Base-by-base conservation (phyloP, 768 basidiomycete species). In the Rhizopogon vesiculosus region DNA sequence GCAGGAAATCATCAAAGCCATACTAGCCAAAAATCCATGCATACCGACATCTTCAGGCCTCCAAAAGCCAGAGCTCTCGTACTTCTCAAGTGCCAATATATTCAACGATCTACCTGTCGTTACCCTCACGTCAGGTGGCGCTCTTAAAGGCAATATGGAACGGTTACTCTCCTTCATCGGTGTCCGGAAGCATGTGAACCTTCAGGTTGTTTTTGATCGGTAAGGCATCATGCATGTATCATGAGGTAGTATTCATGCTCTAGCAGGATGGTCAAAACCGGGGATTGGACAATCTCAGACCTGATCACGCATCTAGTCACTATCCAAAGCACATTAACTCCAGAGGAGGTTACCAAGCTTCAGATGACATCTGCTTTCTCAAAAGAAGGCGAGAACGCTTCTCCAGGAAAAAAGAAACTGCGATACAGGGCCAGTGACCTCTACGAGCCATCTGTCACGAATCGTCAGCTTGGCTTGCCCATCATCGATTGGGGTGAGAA, bases 161-260 rank as follows among this genome's bases (percentile, higher is more conserved):
- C 86, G 82, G 59, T 68, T 92, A 3, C 70, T 93, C 6, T 74
- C 81, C 29, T 80, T 78, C 2, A 72, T 98, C 0, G 96, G 93
- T 10, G 91, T 98, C 10, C 82, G 93, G 16, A 91, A 85, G 66
- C 93, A 95, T 59, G 93, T 98, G 7, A 91, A 98, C 57, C 76
- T 98, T 2, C 94, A 98, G 67, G 75, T 97, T 3, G 80, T 99
- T n/a, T 99, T 99, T 66, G 83, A 88, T 53, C 79, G 94, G 86
- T 90, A 52, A 48, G 76, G 61, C 2, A 9, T 42, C 9, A 38
- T 7, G 6, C 8, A 38, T 38, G 16, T 49, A 49, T 25, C 22
- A 25, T 5, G 5, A 12, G 16, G 9, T 44, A n/a, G 7, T 28
- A 31, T 19, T 38, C 25, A 45, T 18, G 18, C 40, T 51, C 41